Evolutionary conservation across 2,329 filamentous ascomycete genomes (phyloP).

Genomic region (Penicillium nordicum): DNA sequence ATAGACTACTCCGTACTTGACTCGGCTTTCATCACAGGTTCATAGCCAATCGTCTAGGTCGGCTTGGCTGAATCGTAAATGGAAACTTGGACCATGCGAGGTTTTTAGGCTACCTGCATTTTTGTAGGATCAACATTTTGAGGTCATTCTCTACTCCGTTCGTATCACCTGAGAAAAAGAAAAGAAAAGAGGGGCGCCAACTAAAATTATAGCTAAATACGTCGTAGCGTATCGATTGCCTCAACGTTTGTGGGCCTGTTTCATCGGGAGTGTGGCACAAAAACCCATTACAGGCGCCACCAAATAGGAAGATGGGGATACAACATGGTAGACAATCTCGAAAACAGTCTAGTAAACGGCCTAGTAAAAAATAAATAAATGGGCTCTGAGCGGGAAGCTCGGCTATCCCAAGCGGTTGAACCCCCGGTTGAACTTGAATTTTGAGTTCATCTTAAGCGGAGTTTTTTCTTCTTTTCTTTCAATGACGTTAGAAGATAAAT

Average conservation of each 20-base stretch:
- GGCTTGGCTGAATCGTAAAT: background rate
- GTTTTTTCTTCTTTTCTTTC: background rate
- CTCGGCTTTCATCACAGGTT: background rate
- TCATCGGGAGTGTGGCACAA: slow-evolving; percentile 8
- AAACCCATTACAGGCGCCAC: slow-evolving; percentile 10
- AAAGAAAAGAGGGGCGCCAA: background rate
- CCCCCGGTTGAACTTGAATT: slow-evolving; percentile 14
- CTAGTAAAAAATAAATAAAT: background rate
- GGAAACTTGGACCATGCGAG: background rate
- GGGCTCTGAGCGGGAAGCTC: slow-evolving; percentile 21
- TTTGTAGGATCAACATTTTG: slow-evolving; percentile 11
- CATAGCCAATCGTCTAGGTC: slow-evolving; percentile 1
- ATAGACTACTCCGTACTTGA: background rate
- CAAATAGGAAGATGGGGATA: background rate
- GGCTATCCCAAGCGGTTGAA: slow-evolving; percentile 21
- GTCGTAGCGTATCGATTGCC: slow-evolving; percentile 7
- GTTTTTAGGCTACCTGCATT: slow-evolving; percentile 14
- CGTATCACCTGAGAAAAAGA: slow-evolving; percentile 17
- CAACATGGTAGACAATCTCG: slow-evolving; percentile 3
- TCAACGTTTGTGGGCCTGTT: slow-evolving; percentile 12
- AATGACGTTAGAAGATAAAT: slow-evolving; percentile 8
- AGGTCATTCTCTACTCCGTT: slow-evolving; percentile 9
- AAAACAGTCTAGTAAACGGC: background rate
- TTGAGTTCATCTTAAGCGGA: background rate
- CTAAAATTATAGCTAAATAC: slow-evolving; percentile 6